Evolutionary conservation across 768 basidiomycete genomes (phyloP), one percentile per base, ranked within the genome.

Genomic region (Tephrocybe sp.): DNA sequence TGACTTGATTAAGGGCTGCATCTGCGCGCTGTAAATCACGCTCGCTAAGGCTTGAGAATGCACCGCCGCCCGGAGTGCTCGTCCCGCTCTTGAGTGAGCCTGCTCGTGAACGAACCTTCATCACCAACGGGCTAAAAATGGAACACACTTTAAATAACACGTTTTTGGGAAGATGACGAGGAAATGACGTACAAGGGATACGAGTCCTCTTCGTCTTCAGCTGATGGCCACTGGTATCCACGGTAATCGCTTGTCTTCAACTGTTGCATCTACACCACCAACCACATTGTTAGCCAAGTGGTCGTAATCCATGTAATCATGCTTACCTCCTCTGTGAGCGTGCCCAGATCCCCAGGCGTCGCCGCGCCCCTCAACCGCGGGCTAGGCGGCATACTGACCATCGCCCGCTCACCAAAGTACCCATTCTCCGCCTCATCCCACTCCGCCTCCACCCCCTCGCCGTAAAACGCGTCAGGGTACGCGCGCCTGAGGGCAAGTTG

Each of bases 291-390:
- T 22, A 53, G 38, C 34, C 26, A n/a, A 31, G n/a, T 4, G 39
- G 9, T 4, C n/a, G 4, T 2, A 17, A 30, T 43, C n/a, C 23
- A 36, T 33, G 17, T 30, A 48, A 30, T 3, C 16, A 39, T 16
- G 60, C 75, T 22, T 55, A 88, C 87, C 75, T 91, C 87, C 68
- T 92, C 89, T 0, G 89, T 92, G 38, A 94, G 72, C 22, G 93
- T 96, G 14, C 89, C 93, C 55, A 96, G 77, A 72, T 97, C 93
- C 6, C 94, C 94, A 0, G 96, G 96, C 0, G 97, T 99, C 60
- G 90, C 91, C 51, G 81, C 71, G 3, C 96, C 97, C 10, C 84
- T 79, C 71, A 90, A 78, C 59, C 87, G 78, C 16, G 97, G 97
- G 65, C 89, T 92, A 2, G 91, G 87, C 31, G 96, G 97, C 52